phyloP scores from a whole-genome alignment of 139 green algal genomes.

The Chlorella vulgaris region DNA sequence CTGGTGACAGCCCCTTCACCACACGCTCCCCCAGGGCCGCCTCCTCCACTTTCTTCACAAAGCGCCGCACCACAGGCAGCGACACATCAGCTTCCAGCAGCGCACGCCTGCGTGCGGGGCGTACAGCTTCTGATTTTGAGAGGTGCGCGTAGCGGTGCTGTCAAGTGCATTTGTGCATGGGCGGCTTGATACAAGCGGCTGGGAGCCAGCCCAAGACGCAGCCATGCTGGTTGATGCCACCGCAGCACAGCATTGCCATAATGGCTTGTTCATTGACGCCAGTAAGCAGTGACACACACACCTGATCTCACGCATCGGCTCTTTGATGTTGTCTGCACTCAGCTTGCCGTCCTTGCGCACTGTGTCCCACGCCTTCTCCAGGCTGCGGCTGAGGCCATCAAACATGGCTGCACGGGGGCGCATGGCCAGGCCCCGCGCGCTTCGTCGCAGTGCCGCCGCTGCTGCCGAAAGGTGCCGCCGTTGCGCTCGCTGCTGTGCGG shows the following conservation, averaged over 20 bases:
- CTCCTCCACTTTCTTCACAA: conserved; percentile 90
- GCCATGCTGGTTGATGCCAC: too few relatives aligned
- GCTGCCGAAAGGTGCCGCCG: conserved; percentile 3
- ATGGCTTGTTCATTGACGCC: too few relatives aligned
- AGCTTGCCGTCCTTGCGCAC: conserved; percentile 82
- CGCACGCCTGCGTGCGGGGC: conserved; percentile 55
- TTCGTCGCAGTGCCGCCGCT: not conserved
- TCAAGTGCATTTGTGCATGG: not conserved
- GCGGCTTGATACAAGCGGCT: too few relatives aligned
- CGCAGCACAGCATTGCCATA: too few relatives aligned
- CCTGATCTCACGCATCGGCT: conserved; percentile 88
- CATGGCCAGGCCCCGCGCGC: not conserved
- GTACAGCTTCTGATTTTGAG: not conserved
- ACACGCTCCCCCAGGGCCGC: conserved; percentile 84
- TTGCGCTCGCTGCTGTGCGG: not conserved
- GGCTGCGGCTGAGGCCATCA: conserved; percentile 76
- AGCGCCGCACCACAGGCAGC: conserved; percentile 92
- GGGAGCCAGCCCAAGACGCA: too few relatives aligned
- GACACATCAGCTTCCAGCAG: conserved; percentile 97
- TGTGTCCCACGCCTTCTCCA: conserved; percentile 85
- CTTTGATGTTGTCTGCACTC: conserved; percentile 96
- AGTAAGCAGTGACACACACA: too few relatives aligned
- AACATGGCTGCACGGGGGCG: conserved; percentile 75
- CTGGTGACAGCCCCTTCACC: conserved; percentile 84
- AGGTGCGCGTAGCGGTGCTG: not conserved